Evolutionary conservation across 2,329 filamentous ascomycete genomes (phyloP), one percentile per base, ranked within the genome.

Genomic region (Sporothrix variecibatus): DNA sequence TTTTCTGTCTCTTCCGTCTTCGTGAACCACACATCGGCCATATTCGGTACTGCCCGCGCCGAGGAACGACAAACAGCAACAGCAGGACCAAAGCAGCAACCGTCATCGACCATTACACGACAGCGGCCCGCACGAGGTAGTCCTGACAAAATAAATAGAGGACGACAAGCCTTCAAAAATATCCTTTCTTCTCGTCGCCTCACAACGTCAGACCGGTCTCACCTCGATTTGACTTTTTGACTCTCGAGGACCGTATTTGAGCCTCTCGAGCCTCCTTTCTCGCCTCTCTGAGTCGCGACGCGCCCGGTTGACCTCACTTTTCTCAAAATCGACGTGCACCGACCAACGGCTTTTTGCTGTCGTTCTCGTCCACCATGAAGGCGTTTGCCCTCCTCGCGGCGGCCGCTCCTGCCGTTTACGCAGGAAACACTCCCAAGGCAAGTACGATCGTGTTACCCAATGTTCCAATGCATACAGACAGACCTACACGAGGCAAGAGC

Each of bases 361-460:
- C 38, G 34, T 34, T 46, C 20, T 53, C 28, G 64, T 23, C 23
- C 28, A 31, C 40, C n/a, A 69, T 73, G 68, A 73, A 69, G 68
- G 64, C 72, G 68, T 38, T 72, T 74, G 51, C 72, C 28, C 2
- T 72, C 26, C 28, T 75, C 12, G 38, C 28, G 26, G 62, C 53
- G 46, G 20, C 74, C 68, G 74, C 62, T 40, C 72, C 74, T 75
- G 51, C 72, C 46, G 53, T 60, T 31, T 46, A 28, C 23, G 60
- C 43, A 51, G 72, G 40, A 31, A 28, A 26, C 7, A 43, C 64
- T 38, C 26, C 34, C 43, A 56, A 75, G 71, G 71, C 67, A 73
- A 73, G 71, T 73, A 28, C 56, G 38, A 49, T 56, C 15, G 9
- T 28, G 3, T n/a, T 26, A 43, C 46, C 40, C 17, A 2, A 2